Evolutionary conservation across 768 basidiomycete species (phyloP).

Genomic region (Podaxis carcinomalis): DNA sequence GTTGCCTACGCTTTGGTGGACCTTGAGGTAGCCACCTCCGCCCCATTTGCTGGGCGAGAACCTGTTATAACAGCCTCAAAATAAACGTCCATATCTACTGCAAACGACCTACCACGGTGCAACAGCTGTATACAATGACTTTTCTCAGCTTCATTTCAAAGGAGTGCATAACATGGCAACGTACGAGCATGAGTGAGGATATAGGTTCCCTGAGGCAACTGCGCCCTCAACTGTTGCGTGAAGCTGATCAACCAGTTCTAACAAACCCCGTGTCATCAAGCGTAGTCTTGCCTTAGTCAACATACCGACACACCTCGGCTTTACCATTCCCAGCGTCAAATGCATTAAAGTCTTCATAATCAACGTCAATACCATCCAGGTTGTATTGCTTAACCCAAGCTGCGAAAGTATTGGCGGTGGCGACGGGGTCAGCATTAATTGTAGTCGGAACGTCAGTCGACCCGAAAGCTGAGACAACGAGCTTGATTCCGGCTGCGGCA

Average conservation of each 20-base stretch:
- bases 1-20: conserved; percentile 48
- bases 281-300: neutral
- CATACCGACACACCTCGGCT: conserved; percentile 39
- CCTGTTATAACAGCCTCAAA: conserved; percentile 21
- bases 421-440: conserved; percentile 52
- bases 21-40: conserved; percentile 52
- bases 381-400: conserved; percentile 57
- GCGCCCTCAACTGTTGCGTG: conserved; percentile 43
- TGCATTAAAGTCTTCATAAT: conserved; percentile 72
- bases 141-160: neutral
- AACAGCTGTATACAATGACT: conserved; percentile 31
- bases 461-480: conserved; percentile 61
- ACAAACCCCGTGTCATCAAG: neutral
- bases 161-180: conserved; percentile 14
- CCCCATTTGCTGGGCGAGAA: conserved; percentile 37
- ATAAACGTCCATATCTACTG: neutral
- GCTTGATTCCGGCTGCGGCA: conserved; percentile 52
- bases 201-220: conserved; percentile 45
- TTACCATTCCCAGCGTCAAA: conserved; percentile 45
- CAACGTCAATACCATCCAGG: conserved; percentile 71
- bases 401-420: conserved; percentile 60
- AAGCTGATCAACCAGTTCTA: conserved; percentile 51
- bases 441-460: conserved; percentile 54
- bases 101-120: conserved; percentile 43
- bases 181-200: conserved; percentile 55